Conservation (phyloP, 495 filamentous ascomycete species). For the Pseudomonodictys pantanalensis region DNA sequence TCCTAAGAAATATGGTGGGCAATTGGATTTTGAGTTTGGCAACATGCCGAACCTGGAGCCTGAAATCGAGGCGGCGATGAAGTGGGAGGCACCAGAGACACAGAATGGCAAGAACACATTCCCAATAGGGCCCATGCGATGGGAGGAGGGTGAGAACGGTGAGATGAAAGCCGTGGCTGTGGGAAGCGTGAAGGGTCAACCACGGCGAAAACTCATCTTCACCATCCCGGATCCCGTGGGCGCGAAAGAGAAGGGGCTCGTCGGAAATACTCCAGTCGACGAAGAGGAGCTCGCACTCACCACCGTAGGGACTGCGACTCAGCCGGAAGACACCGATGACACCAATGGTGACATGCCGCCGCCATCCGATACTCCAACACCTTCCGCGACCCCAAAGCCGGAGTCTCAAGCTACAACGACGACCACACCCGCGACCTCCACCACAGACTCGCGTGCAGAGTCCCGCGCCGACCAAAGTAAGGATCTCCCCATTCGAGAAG, state of each 20-base stretch:
- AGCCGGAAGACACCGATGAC: slow-evolving; percentile 28
- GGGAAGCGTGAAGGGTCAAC: slow-evolving; percentile 37
- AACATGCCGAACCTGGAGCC: slow-evolving; percentile 69
- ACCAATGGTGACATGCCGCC: slow-evolving; percentile 7
- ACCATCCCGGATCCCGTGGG: slow-evolving; percentile 25
- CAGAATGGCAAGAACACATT: slow-evolving; percentile 35
- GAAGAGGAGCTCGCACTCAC: slow-evolving; percentile 25
- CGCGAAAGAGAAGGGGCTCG: slow-evolving; percentile 9
- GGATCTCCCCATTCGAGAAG: slow-evolving; percentile 16
- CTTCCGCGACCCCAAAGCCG: slow-evolving; percentile 3
- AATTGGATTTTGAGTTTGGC: slow-evolving; percentile 76
- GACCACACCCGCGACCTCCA: background rate
- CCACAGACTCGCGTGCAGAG: background rate
- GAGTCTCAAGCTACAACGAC: background rate
- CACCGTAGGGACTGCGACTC: slow-evolving; percentile 29
- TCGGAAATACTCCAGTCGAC: slow-evolving; percentile 26
- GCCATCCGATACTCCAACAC: slow-evolving; percentile 6
- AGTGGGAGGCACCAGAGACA: slow-evolving; percentile 33
- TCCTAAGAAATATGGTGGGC: slow-evolving; percentile 79
- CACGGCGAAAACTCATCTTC: slow-evolving; percentile 32
- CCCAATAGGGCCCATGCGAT: slow-evolving; percentile 42
- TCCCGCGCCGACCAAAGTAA: background rate
- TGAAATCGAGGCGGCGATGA: slow-evolving; percentile 36
- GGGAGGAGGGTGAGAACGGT: slow-evolving; percentile 36
- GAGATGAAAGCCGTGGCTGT: slow-evolving; percentile 40